Base-by-base conservation (phyloP, 495 filamentous ascomycete genomes). In the Hypomontagnella submonticulosa region DNA sequence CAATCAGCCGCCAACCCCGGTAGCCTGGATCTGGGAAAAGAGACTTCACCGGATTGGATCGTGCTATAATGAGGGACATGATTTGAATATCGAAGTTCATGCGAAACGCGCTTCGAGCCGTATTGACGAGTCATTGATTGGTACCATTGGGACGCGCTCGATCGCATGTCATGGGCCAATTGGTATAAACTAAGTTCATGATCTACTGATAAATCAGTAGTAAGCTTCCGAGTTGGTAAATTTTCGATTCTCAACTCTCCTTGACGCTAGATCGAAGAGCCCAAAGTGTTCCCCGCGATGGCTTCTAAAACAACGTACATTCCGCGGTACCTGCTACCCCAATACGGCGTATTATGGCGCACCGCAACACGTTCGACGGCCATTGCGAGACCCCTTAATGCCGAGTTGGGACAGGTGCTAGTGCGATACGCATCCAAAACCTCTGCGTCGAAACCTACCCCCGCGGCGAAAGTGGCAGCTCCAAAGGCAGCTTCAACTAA, bases 281-380 rank as follows among this genome's bases (percentile, higher is more conserved):
- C 42, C 18, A 44, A 33, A 12, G 43, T 37, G 13, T 20, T 15
- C 27, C 53, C 52, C 62, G 73, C 61, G 54, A 80, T 81, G 75
- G 70, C 77, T 65, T 70, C 77, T 11, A 67, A 72, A 36, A 69
- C 77, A 20, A 61, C 76, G 1, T 71, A 76, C 49, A 84, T 85
- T 53, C 83, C 82, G 16, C 82, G 83, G 9, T 85, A 84, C 59
- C 75, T 85, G 5, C 76, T 86, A n/a, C 82, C 83, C 1, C 81
- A 81, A 60, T 70, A 73, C 52, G 72, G 81, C 40, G 63, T 72
- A 11, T 75, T 84, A 56, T 84, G 83, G 83, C 78, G 76, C 12
- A 61, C 65, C 20, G 30, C 72, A 8, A 32, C 49, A 23, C 69
- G 69, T 10, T 60, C 69, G 15, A 40, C 57, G 8, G 57, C 57